A percentile compares a stretch with the other conserved stretches of the same genome.
Evolutionary conservation across 352 stramenopile genomes (phyloP).

Genomic region (Phytopythium delawarense): DNA sequence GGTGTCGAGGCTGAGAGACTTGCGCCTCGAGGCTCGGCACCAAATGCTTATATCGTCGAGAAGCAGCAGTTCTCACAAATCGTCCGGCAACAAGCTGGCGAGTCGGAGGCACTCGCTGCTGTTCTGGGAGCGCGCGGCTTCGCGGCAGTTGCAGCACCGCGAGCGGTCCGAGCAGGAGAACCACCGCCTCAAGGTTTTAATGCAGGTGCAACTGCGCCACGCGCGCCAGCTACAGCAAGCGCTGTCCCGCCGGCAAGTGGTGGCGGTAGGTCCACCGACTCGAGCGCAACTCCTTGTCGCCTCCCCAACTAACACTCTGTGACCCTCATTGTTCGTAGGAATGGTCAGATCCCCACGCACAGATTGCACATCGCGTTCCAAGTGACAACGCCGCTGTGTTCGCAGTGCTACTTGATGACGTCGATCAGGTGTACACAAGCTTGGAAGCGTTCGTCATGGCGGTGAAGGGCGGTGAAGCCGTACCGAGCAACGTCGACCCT

Average conservation of each 20-base stretch:
- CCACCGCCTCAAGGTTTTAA: constrained; percentile 17
- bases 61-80: neutral
- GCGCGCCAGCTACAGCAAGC: constrained; percentile 17
- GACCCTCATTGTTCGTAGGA: neutral
- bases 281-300: no score
- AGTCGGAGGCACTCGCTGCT: neutral
- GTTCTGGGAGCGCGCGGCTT: constrained; percentile 27
- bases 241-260: constrained; percentile 12
- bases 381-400: neutral
- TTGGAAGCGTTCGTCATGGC: no score
- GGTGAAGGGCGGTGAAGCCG: no score
- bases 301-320: neutral
- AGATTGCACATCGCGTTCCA: neutral
- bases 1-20: neutral
- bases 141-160: constrained; percentile 19
- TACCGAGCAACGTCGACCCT: no score
- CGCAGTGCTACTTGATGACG: neutral
- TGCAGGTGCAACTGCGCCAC: constrained; percentile 21
- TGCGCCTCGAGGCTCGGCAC: neutral
- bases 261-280: constrained; percentile 1
- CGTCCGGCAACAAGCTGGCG: neutral
- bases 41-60: neutral
- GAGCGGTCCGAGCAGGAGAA: constrained; percentile 25
- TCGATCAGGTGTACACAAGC: neutral
- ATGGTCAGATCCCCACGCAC: neutral